A percentile compares a stretch with the other conserved stretches of the same genome.
phyloP scores from a whole-genome alignment of 1,284 basidiomycete species.

The Ceratobasidium sp. region DNA sequence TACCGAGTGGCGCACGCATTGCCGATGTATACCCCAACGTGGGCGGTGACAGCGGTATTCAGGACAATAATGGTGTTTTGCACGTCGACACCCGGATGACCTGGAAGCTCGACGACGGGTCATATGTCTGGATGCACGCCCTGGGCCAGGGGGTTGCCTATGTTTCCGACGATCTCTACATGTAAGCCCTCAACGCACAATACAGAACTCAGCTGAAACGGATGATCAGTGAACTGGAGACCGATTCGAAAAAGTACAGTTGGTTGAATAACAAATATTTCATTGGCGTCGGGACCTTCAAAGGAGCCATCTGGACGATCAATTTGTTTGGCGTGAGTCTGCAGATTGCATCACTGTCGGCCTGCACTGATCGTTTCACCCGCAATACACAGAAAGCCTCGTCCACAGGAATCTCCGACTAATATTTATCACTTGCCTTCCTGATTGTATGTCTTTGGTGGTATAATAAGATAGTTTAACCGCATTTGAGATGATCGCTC shows the following conservation, averaged over 20 bases:
- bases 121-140: conserved; percentile 45
- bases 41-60: conserved; percentile 46
- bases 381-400: too few species aligned
- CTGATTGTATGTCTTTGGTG: not conserved
- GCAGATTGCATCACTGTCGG: not conserved
- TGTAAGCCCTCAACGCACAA: conserved; percentile 8
- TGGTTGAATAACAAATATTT: conserved; percentile 47
- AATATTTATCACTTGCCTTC: not conserved
- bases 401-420: too few species aligned
- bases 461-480: too few species aligned
- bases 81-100: conserved; percentile 47
- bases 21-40: conserved; percentile 46
- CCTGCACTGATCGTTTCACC: too few species aligned
- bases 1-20: conserved; percentile 12
- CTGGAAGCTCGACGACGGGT: conserved; percentile 46
- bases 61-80: conserved; percentile 41
- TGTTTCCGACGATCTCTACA: conserved; percentile 37
- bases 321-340: conserved; percentile 44
- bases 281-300: conserved; percentile 42
- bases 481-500: too few species aligned
- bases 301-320: conserved; percentile 46
- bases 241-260: conserved; percentile 39
- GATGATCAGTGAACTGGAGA: conserved; percentile 42
- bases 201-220: not conserved
- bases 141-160: conserved; percentile 44